Percentiles rank a stretch among this genome's conserved stretches.
phyloP scores from a whole-genome alignment of 192 early-diverging fungal species.

The Podila horticola region DNA sequence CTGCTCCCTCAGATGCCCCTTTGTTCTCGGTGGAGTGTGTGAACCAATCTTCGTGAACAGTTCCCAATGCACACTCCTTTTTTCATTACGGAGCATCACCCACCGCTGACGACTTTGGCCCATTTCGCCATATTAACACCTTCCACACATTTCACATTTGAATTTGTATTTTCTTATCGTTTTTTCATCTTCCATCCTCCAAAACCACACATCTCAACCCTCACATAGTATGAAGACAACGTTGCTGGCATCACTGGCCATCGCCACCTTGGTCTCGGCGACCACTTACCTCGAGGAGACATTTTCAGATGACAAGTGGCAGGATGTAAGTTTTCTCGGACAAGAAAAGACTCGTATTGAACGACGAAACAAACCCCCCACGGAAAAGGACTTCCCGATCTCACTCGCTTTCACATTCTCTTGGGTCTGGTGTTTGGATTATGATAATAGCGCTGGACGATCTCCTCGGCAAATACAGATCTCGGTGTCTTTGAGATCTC shows the following conservation, averaged over 20 bases:
- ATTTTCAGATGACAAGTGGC: slow-evolving; percentile 68
- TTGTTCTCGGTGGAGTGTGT: background rate
- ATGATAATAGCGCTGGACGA: slow-evolving; percentile 71
- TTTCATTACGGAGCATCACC: background rate
- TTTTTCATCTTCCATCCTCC: no score
- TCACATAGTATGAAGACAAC: background rate
- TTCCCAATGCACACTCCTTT: background rate
- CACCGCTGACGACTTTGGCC: background rate
- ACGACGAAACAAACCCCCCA: no score
- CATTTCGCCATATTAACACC: background rate
- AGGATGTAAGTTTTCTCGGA: slow-evolving; percentile 31
- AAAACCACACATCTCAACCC: background rate
- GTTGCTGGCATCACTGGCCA: slow-evolving; percentile 24
- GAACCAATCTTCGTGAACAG: background rate
- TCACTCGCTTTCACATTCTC: no score
- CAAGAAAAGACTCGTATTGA: no score
- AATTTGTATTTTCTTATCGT: no score
- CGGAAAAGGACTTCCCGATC: no score
- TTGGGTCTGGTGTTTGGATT: no score
- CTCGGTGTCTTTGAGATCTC: slow-evolving; percentile 80
- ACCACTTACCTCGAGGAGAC: slow-evolving; percentile 81
- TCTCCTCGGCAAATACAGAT: slow-evolving; percentile 71
- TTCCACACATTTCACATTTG: background rate
- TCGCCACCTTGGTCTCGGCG: slow-evolving; percentile 42
- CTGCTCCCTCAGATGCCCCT: background rate